phyloP scores from a whole-genome alignment of 768 basidiomycete species.

The Gymnopilus junonius region DNA sequence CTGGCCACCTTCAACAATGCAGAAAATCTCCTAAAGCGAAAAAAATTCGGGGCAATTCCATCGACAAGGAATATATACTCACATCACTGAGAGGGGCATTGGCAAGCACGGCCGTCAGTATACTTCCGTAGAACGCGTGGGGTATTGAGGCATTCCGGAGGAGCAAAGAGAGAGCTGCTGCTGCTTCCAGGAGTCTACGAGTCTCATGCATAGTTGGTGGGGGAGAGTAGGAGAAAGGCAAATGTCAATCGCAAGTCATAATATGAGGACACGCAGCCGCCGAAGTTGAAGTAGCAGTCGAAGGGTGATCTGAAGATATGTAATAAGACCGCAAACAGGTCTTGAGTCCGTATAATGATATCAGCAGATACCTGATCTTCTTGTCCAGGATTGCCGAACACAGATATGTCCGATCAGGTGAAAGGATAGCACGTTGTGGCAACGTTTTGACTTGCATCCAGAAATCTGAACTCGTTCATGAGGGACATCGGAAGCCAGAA shows the following conservation, averaged over 20 bases:
- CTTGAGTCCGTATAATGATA: conserved; percentile 48
- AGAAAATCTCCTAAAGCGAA: conserved; percentile 72
- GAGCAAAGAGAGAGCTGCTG: conserved; percentile 70
- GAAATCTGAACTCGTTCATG: conserved; percentile 29
- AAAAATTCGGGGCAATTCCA: conserved; percentile 1
- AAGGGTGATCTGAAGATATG: conserved; percentile 49
- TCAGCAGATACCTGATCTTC: conserved; percentile 50
- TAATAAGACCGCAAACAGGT: conserved; percentile 53
- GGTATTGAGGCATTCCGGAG: conserved; percentile 62
- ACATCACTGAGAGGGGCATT: conserved; percentile 71
- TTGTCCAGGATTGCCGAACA: conserved; percentile 40
- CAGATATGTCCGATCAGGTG: conserved; percentile 54
- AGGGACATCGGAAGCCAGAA: conserved; percentile 32
- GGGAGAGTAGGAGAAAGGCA: conserved; percentile 30
- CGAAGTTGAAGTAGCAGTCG: conserved; percentile 44
- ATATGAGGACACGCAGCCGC: conserved; percentile 47
- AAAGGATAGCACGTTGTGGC: conserved; percentile 43
- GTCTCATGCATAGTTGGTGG: conserved; percentile 65
- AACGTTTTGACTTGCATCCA: conserved; percentile 42
- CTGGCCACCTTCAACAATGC: conserved; percentile 80
- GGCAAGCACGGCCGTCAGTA: conserved; percentile 72
- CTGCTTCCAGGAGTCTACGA: conserved; percentile 76
- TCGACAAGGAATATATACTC: conserved; percentile 28
- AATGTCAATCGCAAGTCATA: conserved; percentile 55
- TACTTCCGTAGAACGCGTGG: conserved; percentile 82